Conservation (phyloP, 2,329 filamentous ascomycete genomes). For the Fonsecaea monophora region DNA sequence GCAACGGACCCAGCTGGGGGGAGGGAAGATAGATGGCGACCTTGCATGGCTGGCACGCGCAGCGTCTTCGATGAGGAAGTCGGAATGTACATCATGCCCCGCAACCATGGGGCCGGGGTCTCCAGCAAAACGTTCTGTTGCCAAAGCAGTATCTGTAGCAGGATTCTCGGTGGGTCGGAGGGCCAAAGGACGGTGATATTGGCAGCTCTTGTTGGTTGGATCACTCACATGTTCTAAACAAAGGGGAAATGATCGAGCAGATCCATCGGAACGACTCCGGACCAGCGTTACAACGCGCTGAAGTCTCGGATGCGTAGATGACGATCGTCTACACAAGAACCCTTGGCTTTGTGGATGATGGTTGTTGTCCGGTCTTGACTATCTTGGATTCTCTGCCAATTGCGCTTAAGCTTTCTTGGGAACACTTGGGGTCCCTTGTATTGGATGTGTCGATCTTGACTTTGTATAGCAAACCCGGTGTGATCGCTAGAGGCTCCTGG, state of each 20-base stretch:
- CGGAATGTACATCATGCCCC: neutral
- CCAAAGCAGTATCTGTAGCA: neutral
- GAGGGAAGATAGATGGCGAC: neutral
- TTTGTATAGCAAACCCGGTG: neutral
- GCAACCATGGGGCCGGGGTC: neutral
- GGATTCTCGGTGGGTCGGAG: neutral
- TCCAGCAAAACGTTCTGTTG: slow-evolving; percentile 2
- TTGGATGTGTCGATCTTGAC: neutral
- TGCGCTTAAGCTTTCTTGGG: slow-evolving; percentile 18
- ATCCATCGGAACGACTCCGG: slow-evolving; percentile 14
- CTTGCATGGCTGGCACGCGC: neutral
- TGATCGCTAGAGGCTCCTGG: neutral
- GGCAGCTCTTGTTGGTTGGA: neutral
- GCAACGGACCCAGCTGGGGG: neutral
- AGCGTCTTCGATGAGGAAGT: neutral
- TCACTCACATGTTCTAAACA: neutral
- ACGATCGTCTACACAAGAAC: slow-evolving; percentile 14
- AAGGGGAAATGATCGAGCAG: slow-evolving; percentile 12
- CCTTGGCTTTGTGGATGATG: slow-evolving; percentile 6
- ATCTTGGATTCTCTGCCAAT: slow-evolving; percentile 20
- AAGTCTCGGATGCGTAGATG: slow-evolving; percentile 17
- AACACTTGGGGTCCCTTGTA: neutral
- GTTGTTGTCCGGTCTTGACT: slow-evolving; percentile 20
- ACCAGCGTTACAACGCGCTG: slow-evolving; percentile 29
- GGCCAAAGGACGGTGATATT: neutral